These are phyloP conservation scores for Fusarium veterinarium DNA, from an alignment of 2,329 filamentous ascomycete genomes.

Conservation along the genomic window DNA sequence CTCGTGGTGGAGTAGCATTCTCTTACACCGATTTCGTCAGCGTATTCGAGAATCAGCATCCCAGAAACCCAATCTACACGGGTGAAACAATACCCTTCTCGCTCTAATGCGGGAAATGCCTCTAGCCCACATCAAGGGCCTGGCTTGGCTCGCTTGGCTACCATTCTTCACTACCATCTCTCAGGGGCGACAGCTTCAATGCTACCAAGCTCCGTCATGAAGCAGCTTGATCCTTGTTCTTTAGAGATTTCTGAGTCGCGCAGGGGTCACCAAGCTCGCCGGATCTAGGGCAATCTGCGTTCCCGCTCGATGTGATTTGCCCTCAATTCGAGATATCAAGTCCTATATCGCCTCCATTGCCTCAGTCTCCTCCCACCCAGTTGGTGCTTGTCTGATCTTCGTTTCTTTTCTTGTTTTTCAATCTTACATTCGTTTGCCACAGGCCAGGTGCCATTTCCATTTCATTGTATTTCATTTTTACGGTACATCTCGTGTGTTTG, in stretches of 20 bases:
- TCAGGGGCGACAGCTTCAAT: conserved; percentile 31
- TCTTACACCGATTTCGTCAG: conserved; percentile 10
- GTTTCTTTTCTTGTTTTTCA: conserved; percentile 28
- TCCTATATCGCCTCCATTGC: conserved; percentile 29
- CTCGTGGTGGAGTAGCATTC: not conserved
- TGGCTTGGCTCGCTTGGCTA: conserved; percentile 37
- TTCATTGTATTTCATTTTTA: conserved; percentile 17
- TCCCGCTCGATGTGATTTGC: conserved; percentile 32
- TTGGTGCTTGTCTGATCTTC: conserved; percentile 28
- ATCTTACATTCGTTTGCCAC: conserved; percentile 32
- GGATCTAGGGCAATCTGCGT: conserved; percentile 25
- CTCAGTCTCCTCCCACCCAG: conserved; percentile 6
- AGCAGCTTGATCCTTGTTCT: conserved; percentile 32
- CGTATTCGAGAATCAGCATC: conserved; percentile 1
- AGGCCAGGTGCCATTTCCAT: conserved; percentile 35
- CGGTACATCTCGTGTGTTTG: conserved; percentile 21
- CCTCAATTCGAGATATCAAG: conserved; percentile 32
- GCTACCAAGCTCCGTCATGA: conserved; percentile 37
- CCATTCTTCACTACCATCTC: conserved; percentile 20
- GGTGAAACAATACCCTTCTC: conserved; percentile 37
- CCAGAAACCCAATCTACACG: conserved; percentile 19
- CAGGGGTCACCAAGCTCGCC: conserved; percentile 15
- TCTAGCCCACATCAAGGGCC: conserved; percentile 16
- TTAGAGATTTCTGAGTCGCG: conserved; percentile 24
- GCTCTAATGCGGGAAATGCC: conserved; percentile 31